Base-by-base conservation (phyloP, 164 flowering plant genomes). In the Annona squamosa region DNA sequence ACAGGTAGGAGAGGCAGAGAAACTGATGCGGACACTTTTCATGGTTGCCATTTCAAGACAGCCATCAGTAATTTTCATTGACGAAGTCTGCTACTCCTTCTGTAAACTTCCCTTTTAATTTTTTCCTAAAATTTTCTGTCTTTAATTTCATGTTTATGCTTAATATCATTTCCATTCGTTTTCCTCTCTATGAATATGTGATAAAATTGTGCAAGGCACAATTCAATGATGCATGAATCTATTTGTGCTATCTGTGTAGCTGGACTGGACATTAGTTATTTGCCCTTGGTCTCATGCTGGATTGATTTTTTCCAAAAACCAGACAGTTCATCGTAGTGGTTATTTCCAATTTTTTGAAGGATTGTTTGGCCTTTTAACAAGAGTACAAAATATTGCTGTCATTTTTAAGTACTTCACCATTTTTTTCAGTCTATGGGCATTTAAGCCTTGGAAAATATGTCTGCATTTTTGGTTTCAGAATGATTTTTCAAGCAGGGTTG, bases 1-100 rank as follows among this genome's bases (percentile, higher is more conserved):
- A 73, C 81, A 96, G 98, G 98, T 93, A 68, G 98, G 99, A 62
- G 99, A 96, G 82, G 97, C 89, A 75, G 99, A 93, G 81, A 96
- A 96, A 83, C 97, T 96, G 78, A 93, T 93, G n/a, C 88, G 90
- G 63, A 91, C 97, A 73, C 98, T 96, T 77, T 96, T 96, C 81
- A 81, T 81, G 88, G 97, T 96, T 79, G 98, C 99, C 74, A 84
- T 83, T 70, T 89, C 98, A 63, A 86, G 88, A 78, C 97, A 96
- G 80, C 99, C 99, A 71, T 92, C 97, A 17, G 97, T 93, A 47
- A 96, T 93, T 75, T 93, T 93, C 83, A 91, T 93, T 63, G 99
- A 96, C 82, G 98, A 96, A 83, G 98, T 93, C 85, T 72, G 86
- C 42, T 70, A 46, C 70, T 78, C 67, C 17, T 45, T 77, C 77